Base-by-base conservation (phyloP, 192 early-diverging fungal species). In the Piromyces finnis region DNA sequence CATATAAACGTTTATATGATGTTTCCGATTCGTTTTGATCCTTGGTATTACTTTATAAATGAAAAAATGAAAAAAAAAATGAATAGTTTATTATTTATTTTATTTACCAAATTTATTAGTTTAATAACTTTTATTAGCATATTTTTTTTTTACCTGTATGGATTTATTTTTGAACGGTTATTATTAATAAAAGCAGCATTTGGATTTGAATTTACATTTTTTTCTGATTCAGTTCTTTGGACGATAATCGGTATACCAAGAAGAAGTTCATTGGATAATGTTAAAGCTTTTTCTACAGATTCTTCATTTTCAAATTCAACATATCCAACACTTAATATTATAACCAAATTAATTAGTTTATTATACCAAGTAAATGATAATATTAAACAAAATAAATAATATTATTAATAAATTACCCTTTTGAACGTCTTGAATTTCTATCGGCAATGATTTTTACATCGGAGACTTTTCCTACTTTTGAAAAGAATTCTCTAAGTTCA, bases 231-330 rank as follows among this genome's bases (percentile, higher is more conserved):
- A 1, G 94, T 94, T 77, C 90, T 88, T 85, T 96, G 94, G 51
- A 97, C 94, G 81, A 96, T 92, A 78, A 99, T 95, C 12, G 97
- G 97, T 80, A 97, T 93, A 30, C 94, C 95, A 84, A 97, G 88
- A 81, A 99, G 91, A 86, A 91, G 92, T 85, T 93, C 85, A 27
- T 94, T 95, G 37, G 93, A 89, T 88, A 97, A 89, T 32, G 84
- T 86, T n/a, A 97, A 87, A 9, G 97, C 97, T 82, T 90, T 92
- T 68, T 85, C 83, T n/a, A 96, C 95, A 32, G 95, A 91, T 12
- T 88, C 89, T 80, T 92, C 90, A 11, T 94, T 92, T 85, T 96
- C 94, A 87, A 97, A 99, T 85, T 99, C 97, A 7, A 99, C 94
- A 83, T 97, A 99, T 27, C 94, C 97, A 37, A 97, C 94, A 30